Evolutionary conservation across 202 grass and related monocot species (phyloP), one percentile per base, ranked within the genome.

Genomic region (Schoenoplectus tabernaemontani): DNA sequence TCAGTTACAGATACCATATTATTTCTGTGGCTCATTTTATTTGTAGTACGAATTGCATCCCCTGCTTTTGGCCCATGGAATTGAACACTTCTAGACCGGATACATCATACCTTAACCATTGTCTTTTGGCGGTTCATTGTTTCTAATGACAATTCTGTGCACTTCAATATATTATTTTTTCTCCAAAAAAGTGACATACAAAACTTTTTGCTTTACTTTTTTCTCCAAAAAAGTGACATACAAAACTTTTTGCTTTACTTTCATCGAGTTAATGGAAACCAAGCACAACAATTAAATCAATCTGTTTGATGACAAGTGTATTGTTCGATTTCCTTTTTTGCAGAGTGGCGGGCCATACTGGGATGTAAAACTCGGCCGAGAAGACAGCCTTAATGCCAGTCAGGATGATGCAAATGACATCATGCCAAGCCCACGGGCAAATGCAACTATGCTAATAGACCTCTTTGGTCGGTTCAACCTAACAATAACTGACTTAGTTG

Each of bases 371-470:
- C 91, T 98, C 0, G 91, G 96, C 22, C 82, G 92, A 13, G 84
- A 88, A 16, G 96, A 99, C 82, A 93, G 96, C 83, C 83, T 91
- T 42, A 66, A 73, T 1, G 96, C 90, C 58, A 99, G 91, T 83
- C 88, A 96, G 39, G 85, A 96, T 66, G 92, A 95, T 81, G 75
- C 96, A 23, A 63, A 92, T 76, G 60, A 57, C 5, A 91, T 96
- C 84, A 93, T 99, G 92, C 96, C 92, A 1, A 99, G 90, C 63
- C 88, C 92, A 56, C 87, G 90, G 58, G 88, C 92, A 80, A 99
- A 93, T 65, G 88, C 91, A 3, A 91, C 64, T 42, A 9, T 65
- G 51, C 91, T 99, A 50, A 88, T 96, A 77, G 9, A 19, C 24
- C 90, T 99, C 83, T 99, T 99, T 77, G 56, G 67, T 24, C 77